phyloP scores from a whole-genome alignment of 257 asterid species.

The Ilex asprella region DNA sequence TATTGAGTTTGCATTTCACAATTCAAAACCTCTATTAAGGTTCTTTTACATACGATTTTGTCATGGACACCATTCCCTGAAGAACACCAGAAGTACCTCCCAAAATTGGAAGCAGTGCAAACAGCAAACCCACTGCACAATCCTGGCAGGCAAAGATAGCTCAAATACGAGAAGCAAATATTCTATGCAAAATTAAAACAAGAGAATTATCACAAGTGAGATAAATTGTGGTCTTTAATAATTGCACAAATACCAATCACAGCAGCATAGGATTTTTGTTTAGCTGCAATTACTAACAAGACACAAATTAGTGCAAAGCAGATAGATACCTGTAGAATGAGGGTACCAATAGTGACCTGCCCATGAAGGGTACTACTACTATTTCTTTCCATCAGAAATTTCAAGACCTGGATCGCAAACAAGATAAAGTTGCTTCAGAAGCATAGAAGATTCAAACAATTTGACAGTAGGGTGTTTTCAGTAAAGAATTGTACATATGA shows the following conservation, averaged over 20 bases:
- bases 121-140: conserved; percentile 79
- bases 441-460: no score
- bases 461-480: no score
- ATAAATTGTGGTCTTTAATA: not conserved
- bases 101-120: conserved; percentile 83
- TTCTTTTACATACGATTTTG: conserved; percentile 49
- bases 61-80: conserved; percentile 66
- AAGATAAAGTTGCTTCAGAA: not conserved
- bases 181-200: not conserved
- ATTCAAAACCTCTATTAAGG: conserved; percentile 7
- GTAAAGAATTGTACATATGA: no score
- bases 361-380: conserved; percentile 59
- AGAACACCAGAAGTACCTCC: conserved; percentile 83
- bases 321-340: conserved; percentile 60
- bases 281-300: conserved; percentile 4
- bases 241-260: conserved; percentile 12
- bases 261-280: conserved; percentile 3
- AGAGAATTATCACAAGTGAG: not conserved
- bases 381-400: conserved; percentile 78
- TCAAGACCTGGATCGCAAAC: conserved; percentile 48
- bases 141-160: conserved; percentile 40
- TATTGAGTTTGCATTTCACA: conserved; percentile 7
- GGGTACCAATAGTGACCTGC: conserved; percentile 83
- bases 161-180: not conserved
- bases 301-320: conserved; percentile 12